phyloP scores from a whole-genome alignment of 176 grass and related monocot species.

The Saccharum spontaneum region DNA sequence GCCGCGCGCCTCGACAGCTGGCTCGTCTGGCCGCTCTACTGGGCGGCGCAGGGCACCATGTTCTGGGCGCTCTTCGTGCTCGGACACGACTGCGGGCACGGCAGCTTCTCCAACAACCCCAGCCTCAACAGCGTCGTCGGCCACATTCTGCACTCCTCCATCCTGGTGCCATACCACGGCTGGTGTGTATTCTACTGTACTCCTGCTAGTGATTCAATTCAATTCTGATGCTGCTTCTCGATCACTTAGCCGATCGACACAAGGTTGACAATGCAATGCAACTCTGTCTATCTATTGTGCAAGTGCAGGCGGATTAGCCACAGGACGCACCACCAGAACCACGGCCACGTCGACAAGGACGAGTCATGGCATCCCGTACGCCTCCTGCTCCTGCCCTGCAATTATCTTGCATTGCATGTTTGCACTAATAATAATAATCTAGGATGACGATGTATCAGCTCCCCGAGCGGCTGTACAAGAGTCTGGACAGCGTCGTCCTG shows the following conservation, averaged over 20 bases:
- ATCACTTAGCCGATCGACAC: neutral
- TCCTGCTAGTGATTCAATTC: too few relatives aligned
- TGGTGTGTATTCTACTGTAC: conserved; percentile 41
- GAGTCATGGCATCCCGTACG: conserved; percentile 94
- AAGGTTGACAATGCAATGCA: neutral
- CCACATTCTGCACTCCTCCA: conserved; percentile 95
- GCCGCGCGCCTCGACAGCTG: conserved; percentile 69
- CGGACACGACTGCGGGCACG: conserved; percentile 93
- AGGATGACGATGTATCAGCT: conserved; percentile 40
- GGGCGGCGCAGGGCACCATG: conserved; percentile 94
- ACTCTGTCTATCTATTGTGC: neutral
- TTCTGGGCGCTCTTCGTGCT: conserved; percentile 99
- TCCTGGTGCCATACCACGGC: conserved; percentile 90
- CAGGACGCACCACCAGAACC: conserved; percentile 94
- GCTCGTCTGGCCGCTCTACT: conserved; percentile 94
- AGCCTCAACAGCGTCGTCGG: conserved; percentile 91
- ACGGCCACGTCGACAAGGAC: conserved; percentile 92
- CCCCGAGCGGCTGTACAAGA: conserved; percentile 69
- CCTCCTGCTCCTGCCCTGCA: conserved; percentile 4
- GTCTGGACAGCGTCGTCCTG: conserved; percentile 43
- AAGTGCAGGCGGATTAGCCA: conserved; percentile 91
- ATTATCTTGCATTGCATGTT: neutral
- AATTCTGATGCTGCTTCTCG: neutral
- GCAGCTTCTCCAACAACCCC: conserved; percentile 79
- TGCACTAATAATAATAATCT: too few relatives aligned